phyloP scores from a whole-genome alignment of 768 basidiomycete species.

The Auricularia sp. region DNA sequence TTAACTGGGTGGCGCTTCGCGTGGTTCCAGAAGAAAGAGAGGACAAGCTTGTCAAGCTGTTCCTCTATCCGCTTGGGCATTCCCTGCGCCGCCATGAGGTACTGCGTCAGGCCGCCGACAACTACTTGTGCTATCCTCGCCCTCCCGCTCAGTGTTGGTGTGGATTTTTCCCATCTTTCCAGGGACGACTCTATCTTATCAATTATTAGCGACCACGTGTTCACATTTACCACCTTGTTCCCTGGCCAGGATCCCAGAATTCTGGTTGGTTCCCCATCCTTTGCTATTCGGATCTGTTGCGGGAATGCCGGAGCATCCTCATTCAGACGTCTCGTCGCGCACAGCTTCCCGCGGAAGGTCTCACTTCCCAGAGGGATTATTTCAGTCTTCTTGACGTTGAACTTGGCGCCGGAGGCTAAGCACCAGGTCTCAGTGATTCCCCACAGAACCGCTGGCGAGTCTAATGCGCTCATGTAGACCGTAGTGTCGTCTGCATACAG shows the following conservation, averaged over 20 bases:
- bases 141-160: conserved; percentile 23
- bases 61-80: conserved; percentile 25
- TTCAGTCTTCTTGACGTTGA: conserved; percentile 33
- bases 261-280: conserved; percentile 21
- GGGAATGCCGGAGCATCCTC: conserved; percentile 8
- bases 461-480: conserved; percentile 17
- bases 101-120: conserved; percentile 26
- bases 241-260: conserved; percentile 27
- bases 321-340: neutral
- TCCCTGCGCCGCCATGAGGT: conserved; percentile 24
- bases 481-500: conserved; percentile 37
- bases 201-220: conserved; percentile 19
- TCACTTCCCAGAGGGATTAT: conserved; percentile 25
- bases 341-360: conserved; percentile 12
- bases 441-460: conserved; percentile 18
- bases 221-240: conserved; percentile 14
- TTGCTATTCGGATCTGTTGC: conserved; percentile 16
- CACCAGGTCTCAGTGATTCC: conserved; percentile 31
- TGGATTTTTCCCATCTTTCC: conserved; percentile 16
- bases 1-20: no score
- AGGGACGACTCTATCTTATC: conserved; percentile 20
- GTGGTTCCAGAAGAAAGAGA: conserved; percentile 20
- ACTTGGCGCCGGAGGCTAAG: conserved; percentile 28
- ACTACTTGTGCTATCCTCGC: conserved; percentile 18
- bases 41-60: conserved; percentile 12